A percentile compares a stretch with the other conserved stretches of the same genome.
Conservation (phyloP, 1,139 yeast species). For the Debaryomycetaceae sp. region DNA sequence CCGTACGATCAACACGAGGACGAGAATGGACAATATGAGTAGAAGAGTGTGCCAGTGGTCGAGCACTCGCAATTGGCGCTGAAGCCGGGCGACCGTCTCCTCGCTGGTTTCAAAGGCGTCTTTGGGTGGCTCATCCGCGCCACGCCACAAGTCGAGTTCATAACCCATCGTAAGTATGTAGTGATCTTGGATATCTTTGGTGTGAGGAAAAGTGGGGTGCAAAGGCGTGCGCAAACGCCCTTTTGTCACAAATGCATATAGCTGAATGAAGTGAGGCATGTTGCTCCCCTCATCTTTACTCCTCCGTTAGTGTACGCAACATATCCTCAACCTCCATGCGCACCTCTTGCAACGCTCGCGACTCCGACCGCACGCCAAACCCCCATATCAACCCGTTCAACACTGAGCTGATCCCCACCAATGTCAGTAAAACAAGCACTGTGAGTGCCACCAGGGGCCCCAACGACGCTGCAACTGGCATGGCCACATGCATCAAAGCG, state of each 20-base stretch:
- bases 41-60: conserved; percentile 6
- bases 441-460: conserved; percentile 60
- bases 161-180: too few species aligned
- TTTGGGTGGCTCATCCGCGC: too few species aligned
- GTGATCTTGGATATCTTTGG: too few species aligned
- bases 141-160: too few species aligned
- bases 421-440: conserved; percentile 46
- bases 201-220: too few species aligned
- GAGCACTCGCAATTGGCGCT: conserved; percentile 4
- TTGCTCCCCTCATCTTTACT: not conserved
- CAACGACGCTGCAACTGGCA: conserved; percentile 54
- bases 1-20: conserved; percentile 2
- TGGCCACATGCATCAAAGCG: conserved; percentile 50
- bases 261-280: too few species aligned
- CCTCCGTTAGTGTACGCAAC: too few species aligned
- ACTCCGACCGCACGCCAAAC: conserved; percentile 74
- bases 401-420: conserved; percentile 61
- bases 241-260: not conserved
- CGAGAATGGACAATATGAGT: conserved; percentile 1
- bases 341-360: conserved; percentile 72
- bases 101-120: conserved; percentile 1
- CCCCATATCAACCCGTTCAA: conserved; percentile 76
- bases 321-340: conserved; percentile 53
- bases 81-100: conserved; percentile 1
- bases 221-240: not conserved